phyloP scores from a whole-genome alignment of 805 yeast genomes.

The Metschnikowia kofuensis region DNA sequence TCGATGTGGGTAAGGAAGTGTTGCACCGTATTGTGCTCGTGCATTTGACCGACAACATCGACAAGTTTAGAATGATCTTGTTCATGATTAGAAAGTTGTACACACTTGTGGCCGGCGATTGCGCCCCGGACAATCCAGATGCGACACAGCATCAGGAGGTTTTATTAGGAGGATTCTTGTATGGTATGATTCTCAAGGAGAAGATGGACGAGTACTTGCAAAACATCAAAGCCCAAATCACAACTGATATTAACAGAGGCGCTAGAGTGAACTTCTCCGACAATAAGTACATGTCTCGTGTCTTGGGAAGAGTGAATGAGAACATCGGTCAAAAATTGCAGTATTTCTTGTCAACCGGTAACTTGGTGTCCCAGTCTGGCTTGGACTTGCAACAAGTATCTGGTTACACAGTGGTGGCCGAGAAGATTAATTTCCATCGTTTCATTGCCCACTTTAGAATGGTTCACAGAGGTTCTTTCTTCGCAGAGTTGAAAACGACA shows the following conservation, averaged over 20 bases:
- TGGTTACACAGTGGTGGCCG: slow-evolving; percentile 98
- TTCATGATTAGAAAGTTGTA: slow-evolving; percentile 96
- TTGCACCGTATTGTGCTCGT: slow-evolving; percentile 82
- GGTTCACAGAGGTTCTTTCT: slow-evolving; percentile 99
- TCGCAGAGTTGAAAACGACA: slow-evolving; percentile 95
- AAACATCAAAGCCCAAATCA: slow-evolving; percentile 67
- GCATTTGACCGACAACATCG: slow-evolving; percentile 69
- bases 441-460: slow-evolving; percentile 98
- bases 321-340: slow-evolving; percentile 93
- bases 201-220: slow-evolving; percentile 91
- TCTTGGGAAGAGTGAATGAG: slow-evolving; percentile 77
- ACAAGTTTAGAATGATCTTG: slow-evolving; percentile 81
- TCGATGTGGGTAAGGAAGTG: slow-evolving; percentile 86
- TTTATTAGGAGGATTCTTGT: slow-evolving; percentile 89
- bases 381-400: slow-evolving; percentile 96
- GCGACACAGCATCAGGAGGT: slow-evolving; percentile 99
- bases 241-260: slow-evolving; percentile 77
- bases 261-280: slow-evolving; percentile 80
- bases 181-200: slow-evolving; percentile 95
- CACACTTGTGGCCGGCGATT: slow-evolving; percentile 93
- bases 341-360: slow-evolving; percentile 95
- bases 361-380: slow-evolving; percentile 94
- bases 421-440: slow-evolving; percentile 94
- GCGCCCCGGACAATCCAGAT: slow-evolving; percentile 97
- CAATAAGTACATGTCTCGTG: slow-evolving; percentile 76